Base-by-base conservation (phyloP, 495 filamentous ascomycete species). In the Xylaria cubensis region DNA sequence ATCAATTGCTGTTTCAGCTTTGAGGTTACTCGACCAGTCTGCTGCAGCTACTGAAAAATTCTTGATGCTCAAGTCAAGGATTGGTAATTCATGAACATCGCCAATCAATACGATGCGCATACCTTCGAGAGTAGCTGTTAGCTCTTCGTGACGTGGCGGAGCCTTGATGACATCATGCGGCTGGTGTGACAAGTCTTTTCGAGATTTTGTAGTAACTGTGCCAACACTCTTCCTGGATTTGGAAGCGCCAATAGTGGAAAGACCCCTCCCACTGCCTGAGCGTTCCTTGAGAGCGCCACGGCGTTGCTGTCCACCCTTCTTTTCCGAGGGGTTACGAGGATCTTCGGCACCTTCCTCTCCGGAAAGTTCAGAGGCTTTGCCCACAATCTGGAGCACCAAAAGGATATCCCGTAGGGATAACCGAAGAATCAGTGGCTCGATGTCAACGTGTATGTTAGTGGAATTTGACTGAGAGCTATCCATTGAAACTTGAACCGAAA, bases 381-480 rank as follows among this genome's bases (percentile, higher is more conserved):
- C 91, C 70, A 98, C 88, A 74, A 98, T 98, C 77, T 98, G 95
- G 74, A 95, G 90, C 21, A 94, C 95, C 59, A 99, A 89, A 34
- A 98, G 84, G 70, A 99, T 97, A 85, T 99, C 96, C 66, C 96
- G 91, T 71, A 99, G 86, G 13, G 95, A 98, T 73, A 99, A 84
- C 1, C 96, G 88, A 12, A 99, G 87, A n/a, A 99, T 93, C 26
- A 99, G 85, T 1, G 97, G 96, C 79, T 98, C 94, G 62, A 98
- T 84, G 66, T 97, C 92, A 9, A 96, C 87, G 72, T 93, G 89
- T 61, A 99, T 94, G 72, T 87, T 96, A 2, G 92, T 96, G 34
- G 91, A 74, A 19, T 88, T 85, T 4, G 91, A 87, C 70, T 90
- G 88, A 53, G 88, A 91, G 44, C 90, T 96, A 76, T 98, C 94